Percentiles rank a stretch among this genome's conserved stretches.
Conservation (phyloP, 2,329 filamentous ascomycete genomes). For the Nectriaceae sp. region DNA sequence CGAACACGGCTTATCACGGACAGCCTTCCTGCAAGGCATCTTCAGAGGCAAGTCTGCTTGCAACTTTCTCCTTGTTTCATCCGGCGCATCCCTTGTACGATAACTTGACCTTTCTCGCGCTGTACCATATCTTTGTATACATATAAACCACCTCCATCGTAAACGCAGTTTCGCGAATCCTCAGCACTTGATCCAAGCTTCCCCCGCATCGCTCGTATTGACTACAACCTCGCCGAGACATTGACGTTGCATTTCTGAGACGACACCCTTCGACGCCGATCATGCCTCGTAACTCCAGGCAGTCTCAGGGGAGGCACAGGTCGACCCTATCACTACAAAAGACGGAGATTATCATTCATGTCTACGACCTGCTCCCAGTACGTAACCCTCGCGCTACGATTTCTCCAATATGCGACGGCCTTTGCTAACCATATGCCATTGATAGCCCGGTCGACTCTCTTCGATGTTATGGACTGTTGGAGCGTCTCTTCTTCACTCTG, state of each 20-base stretch:
- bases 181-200: not conserved
- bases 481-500: conserved; percentile 77
- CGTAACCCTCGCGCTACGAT: conserved; percentile 19
- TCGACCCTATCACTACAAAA: conserved; percentile 70
- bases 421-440: conserved; percentile 15
- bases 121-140: conserved; percentile 7
- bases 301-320: conserved; percentile 49
- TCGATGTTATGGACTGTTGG: conserved; percentile 77
- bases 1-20: not conserved
- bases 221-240: conserved; percentile 17
- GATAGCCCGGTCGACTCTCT: conserved; percentile 71
- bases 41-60: not conserved
- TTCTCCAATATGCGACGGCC: not conserved
- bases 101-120: not conserved
- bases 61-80: not conserved
- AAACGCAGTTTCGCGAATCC: not conserved
- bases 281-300: conserved; percentile 33
- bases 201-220: not conserved
- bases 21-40: not conserved
- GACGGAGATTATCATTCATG: conserved; percentile 74
- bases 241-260: conserved; percentile 27
- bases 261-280: conserved; percentile 13
- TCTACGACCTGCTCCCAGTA: conserved; percentile 77
- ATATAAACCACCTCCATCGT: conserved; percentile 8
- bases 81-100: conserved; percentile 5